Conservation (phyloP, 2,329 filamentous ascomycete species). For the Exophiala bonariae region DNA sequence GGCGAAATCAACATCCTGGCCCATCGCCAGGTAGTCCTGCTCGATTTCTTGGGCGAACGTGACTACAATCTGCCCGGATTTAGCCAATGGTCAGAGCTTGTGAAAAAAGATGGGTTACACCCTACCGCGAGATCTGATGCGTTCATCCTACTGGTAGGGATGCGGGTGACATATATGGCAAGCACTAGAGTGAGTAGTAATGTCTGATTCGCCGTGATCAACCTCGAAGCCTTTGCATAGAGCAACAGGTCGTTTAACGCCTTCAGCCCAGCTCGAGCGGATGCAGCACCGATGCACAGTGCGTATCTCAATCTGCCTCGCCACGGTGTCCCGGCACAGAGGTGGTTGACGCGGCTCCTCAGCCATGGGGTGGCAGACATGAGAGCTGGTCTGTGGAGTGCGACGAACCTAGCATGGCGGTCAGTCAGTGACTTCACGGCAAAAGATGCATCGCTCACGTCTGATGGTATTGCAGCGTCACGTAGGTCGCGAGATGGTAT, state of each 20-base stretch:
- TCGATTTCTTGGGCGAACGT: conserved; percentile 5
- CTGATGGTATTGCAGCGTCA: conserved; percentile 12
- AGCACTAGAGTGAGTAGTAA: conserved; percentile 1
- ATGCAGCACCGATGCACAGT: conserved; percentile 6
- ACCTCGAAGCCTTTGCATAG: neutral
- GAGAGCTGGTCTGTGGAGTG: conserved; percentile 10
- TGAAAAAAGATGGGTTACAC: neutral
- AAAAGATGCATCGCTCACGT: neutral
- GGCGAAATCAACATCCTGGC: conserved; percentile 6
- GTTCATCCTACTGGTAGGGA: conserved; percentile 6
- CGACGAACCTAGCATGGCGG: conserved; percentile 1
- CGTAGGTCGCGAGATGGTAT: conserved; percentile 9
- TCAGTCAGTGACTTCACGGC: neutral
- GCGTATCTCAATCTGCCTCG: conserved; percentile 2
- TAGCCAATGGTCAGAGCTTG: neutral
- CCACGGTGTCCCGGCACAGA: conserved; percentile 8
- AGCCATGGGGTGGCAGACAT: conserved; percentile 10
- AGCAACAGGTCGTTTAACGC: conserved; percentile 3
- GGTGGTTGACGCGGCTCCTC: conserved; percentile 3
- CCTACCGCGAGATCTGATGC: conserved; percentile 3
- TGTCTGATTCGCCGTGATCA: conserved; percentile 3
- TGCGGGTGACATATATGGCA: conserved; percentile 6
- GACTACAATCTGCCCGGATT: neutral
- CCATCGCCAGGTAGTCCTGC: conserved; percentile 3
- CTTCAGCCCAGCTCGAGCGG: conserved; percentile 2